These are phyloP conservation scores for Friedmanniomyces endolithicus DNA, from an alignment of 495 filamentous ascomycete genomes.

Conservation along the genomic window DNA sequence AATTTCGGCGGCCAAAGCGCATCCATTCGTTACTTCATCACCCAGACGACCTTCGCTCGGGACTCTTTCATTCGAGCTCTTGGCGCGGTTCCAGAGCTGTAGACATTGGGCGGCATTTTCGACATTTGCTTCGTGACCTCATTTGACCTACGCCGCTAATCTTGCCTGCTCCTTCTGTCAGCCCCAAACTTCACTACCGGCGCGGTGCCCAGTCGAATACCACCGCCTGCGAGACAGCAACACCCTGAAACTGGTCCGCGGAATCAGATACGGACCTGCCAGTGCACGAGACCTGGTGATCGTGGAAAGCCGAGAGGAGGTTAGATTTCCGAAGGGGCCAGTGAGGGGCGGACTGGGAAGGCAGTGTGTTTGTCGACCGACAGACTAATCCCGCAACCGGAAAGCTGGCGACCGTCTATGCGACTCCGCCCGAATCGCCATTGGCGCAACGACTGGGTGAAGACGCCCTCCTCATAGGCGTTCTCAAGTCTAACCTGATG, in stretches of 20 bases:
- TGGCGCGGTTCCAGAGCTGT: background rate
- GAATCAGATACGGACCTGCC: too few relatives aligned
- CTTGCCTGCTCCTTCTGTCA: background rate
- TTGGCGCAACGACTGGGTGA: slow-evolving; percentile 27
- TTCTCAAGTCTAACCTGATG: slow-evolving; percentile 26
- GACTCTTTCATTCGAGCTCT: slow-evolving; percentile 2
- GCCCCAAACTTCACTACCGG: background rate
- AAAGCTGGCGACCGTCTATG: slow-evolving; percentile 30
- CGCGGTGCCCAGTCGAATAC: background rate
- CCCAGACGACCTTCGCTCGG: background rate
- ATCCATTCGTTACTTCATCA: slow-evolving; percentile 6
- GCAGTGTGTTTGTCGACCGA: background rate
- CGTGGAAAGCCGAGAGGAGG: background rate
- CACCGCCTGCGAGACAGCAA: too few relatives aligned
- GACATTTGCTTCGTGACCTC: background rate
- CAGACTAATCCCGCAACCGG: background rate
- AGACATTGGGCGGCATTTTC: slow-evolving; percentile 2
- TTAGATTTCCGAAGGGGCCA: background rate
- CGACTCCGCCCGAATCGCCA: slow-evolving; percentile 32
- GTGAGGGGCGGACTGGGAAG: background rate
- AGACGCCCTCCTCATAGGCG: slow-evolving; percentile 19
- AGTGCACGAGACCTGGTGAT: too few relatives aligned
- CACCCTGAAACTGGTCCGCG: too few relatives aligned
- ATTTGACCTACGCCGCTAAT: background rate
- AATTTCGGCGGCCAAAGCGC: slow-evolving; percentile 6